Base-by-base conservation (phyloP, 2,329 filamentous ascomycete genomes). In the Scedosporium boydii region DNA sequence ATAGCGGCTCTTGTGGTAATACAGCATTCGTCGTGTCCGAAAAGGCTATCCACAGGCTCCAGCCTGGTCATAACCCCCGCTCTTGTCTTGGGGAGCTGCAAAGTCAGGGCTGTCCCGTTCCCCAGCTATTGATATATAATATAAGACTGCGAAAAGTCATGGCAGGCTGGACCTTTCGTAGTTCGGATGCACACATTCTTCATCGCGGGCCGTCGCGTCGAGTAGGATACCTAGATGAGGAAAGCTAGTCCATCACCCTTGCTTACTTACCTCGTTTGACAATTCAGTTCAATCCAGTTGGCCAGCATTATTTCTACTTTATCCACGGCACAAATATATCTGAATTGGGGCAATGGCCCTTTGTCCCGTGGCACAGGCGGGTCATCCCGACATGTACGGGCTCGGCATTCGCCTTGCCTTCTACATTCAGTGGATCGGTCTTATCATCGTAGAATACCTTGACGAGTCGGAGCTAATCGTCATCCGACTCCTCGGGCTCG, bases 391-490 rank as follows among this genome's bases (percentile, higher is more conserved):
- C 26, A 66, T 74, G 58, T 75, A 75, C 55, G 73, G 74, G 6
- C 61, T 75, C 18, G 73, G 72, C 51, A 71, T 76, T 60, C 70
- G 73, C 4, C 66, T 68, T 23, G 69, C 69, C 9, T 73, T 75
- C 61, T 75, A 75, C 62, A 60, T 71, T 23, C 72, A 75, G 63
- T 76, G 74, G 74, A 68, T 74, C 46, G 70, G 69, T 7, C 67
- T 69, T 26, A 64, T 73, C 14, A n/a, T 72, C 1, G 66, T 73
- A 12, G 69, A 73, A 60, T 72, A 69, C 59, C 62, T 72, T 29
- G 70, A 71, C 44, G 69, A 70, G 44, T 58, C 68, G 3, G 64
- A 69, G 23, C 65, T 73, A 1, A 46, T 67, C 6, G 69, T 70
- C 56, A 64, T 75, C 21, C 72, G 73, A 2, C 66, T 72, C 16